Percentiles rank a stretch among this genome's conserved stretches.
These are phyloP conservation scores for Rhynchosporium graminicola DNA, from an alignment of 2,329 filamentous ascomycete genomes.

Conservation along the genomic window DNA sequence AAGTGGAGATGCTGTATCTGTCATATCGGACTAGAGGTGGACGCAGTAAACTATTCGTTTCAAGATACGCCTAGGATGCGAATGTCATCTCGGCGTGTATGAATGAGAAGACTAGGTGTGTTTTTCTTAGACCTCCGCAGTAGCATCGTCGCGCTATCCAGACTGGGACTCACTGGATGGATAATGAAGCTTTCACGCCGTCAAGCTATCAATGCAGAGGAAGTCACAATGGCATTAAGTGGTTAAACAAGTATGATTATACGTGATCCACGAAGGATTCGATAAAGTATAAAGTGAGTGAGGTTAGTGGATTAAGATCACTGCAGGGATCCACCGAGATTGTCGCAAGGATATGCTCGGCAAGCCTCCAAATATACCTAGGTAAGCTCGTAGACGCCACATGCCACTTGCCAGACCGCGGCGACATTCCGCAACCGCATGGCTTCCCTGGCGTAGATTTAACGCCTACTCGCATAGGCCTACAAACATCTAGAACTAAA, in stretches of 20 bases:
- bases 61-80: too few relatives aligned
- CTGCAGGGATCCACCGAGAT: slow-evolving; percentile 6
- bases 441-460: background rate
- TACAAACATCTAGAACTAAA: background rate
- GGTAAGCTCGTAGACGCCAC: background rate
- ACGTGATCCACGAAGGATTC: background rate
- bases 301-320: slow-evolving; percentile 8
- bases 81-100: too few relatives aligned
- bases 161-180: background rate
- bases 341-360: slow-evolving; percentile 3
- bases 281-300: background rate
- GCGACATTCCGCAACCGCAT: background rate
- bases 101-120: too few relatives aligned
- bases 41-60: too few relatives aligned
- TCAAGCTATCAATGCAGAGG: background rate
- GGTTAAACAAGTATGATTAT: background rate
- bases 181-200: background rate
- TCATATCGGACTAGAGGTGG: too few relatives aligned
- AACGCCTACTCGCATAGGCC: background rate
- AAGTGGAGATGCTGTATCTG: too few relatives aligned
- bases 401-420: background rate
- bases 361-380: background rate
- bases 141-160: background rate
- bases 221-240: background rate
- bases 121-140: too few relatives aligned